These are phyloP conservation scores for Aspergillus diversus DNA, from an alignment of 495 filamentous ascomycete genomes.

Conservation along the genomic window DNA sequence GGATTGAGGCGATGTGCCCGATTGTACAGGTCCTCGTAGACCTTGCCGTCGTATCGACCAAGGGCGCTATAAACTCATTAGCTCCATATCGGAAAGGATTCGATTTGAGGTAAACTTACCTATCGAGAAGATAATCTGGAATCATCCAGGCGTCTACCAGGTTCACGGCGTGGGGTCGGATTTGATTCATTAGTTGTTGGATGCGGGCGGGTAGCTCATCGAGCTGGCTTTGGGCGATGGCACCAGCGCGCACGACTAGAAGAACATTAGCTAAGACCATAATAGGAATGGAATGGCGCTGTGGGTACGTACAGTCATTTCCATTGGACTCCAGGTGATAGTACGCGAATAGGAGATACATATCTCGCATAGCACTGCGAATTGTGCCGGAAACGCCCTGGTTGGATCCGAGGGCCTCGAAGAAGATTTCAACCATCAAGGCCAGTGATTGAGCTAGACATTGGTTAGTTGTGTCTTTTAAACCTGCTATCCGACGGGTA, in stretches of 20 bases:
- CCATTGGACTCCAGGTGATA: slow-evolving; percentile 43
- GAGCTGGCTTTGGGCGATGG: slow-evolving; percentile 37
- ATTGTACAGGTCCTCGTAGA: slow-evolving; percentile 54
- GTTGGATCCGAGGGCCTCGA: slow-evolving; percentile 31
- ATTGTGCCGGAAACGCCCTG: slow-evolving; percentile 29
- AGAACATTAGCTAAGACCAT: neutral
- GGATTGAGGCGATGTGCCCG: slow-evolving; percentile 51
- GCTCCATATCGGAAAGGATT: neutral
- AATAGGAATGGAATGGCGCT: no score
- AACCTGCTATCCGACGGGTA: neutral
- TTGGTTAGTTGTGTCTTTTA: neutral
- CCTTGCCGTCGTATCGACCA: slow-evolving; percentile 49
- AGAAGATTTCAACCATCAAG: slow-evolving; percentile 48
- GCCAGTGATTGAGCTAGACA: slow-evolving; percentile 46
- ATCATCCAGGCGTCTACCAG: slow-evolving; percentile 54
- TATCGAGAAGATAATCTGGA: slow-evolving; percentile 52
- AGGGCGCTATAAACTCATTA: slow-evolving; percentile 35
- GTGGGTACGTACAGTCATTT: slow-evolving; percentile 30
- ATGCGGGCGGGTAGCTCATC: slow-evolving; percentile 37
- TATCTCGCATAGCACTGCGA: slow-evolving; percentile 32
- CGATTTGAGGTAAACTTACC: slow-evolving; percentile 21
- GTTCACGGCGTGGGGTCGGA: slow-evolving; percentile 52
- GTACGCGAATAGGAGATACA: slow-evolving; percentile 49
- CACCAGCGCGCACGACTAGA: slow-evolving; percentile 38
- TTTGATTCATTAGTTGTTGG: slow-evolving; percentile 43